Percentiles rank a stretch among this genome's conserved stretches.
Evolutionary conservation across 2,329 filamentous ascomycete genomes (phyloP).

Genomic region (Ceratocystis alfenasii): DNA sequence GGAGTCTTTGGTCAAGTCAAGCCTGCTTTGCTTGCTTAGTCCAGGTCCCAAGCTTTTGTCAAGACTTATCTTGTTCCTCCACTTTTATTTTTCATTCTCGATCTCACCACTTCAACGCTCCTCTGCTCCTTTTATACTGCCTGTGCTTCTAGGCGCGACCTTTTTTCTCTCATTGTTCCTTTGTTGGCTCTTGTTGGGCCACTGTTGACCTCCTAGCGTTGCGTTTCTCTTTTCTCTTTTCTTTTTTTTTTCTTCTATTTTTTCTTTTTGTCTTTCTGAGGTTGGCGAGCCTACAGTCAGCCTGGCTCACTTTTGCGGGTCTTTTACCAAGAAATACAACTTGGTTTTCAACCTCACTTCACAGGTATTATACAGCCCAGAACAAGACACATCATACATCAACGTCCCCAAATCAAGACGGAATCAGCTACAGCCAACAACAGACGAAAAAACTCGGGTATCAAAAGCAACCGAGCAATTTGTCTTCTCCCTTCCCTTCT

Average conservation of each 20-base stretch:
- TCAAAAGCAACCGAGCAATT: not conserved
- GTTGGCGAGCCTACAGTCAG: not conserved
- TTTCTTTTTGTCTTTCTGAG: not conserved
- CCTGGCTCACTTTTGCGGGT: not conserved
- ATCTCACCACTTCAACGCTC: slow-evolving; percentile 8
- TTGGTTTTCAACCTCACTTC: not conserved
- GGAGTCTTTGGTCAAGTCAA: not conserved
- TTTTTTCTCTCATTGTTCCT: slow-evolving; percentile 5
- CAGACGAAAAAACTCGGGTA: not conserved
- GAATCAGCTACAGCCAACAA: not conserved
- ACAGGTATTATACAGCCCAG: not conserved
- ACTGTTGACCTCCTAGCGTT: not conserved
- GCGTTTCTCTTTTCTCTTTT: not conserved
- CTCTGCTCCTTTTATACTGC: slow-evolving; percentile 11
- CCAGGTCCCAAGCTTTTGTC: not conserved
- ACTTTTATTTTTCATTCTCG: slow-evolving; percentile 6
- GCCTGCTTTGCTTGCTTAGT: no score
- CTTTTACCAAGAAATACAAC: not conserved
- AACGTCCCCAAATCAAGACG: not conserved
- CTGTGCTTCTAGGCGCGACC: slow-evolving; percentile 7
- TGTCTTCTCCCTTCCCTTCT: not conserved
- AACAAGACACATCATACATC: not conserved
- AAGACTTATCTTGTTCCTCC: not conserved
- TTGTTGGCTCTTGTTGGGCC: not conserved
- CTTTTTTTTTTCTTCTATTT: not conserved